Conservation (phyloP, 1,139 yeast genomes). For the Debaryomyces psychrophilus region DNA sequence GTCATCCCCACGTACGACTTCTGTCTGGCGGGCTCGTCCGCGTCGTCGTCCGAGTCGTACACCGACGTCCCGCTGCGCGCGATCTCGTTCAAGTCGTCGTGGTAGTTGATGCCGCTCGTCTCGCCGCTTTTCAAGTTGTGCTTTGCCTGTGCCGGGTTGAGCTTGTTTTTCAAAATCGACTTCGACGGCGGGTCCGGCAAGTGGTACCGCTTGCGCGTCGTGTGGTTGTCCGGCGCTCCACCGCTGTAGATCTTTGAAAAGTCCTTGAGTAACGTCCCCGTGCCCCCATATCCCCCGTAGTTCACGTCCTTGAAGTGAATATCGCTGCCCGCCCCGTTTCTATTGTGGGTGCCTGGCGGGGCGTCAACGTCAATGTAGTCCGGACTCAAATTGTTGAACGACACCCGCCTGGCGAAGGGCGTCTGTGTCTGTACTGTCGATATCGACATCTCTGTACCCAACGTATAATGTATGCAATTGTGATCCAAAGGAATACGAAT, state of each 20-base stretch:
- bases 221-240: slow-evolving; percentile 4
- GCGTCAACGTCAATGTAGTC: slow-evolving; percentile 22
- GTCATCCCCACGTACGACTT: slow-evolving; percentile 67
- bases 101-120: slow-evolving; percentile 24
- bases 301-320: slow-evolving; percentile 13
- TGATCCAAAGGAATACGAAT: background rate
- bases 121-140: slow-evolving; percentile 28
- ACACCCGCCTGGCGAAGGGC: slow-evolving; percentile 39
- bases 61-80: slow-evolving; percentile 9
- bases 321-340: background rate
- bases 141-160: slow-evolving; percentile 34
- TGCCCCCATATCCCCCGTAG: slow-evolving; percentile 21
- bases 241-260: slow-evolving; percentile 13
- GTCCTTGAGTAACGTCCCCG: slow-evolving; percentile 15
- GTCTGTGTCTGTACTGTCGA: slow-evolving; percentile 2
- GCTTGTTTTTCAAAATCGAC: slow-evolving; percentile 45
- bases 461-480: background rate
- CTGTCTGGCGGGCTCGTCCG: slow-evolving; percentile 31
- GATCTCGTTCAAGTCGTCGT: slow-evolving; percentile 13
- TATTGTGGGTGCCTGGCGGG: background rate
- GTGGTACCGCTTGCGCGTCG: slow-evolving; percentile 18
- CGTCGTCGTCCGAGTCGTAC: slow-evolving; percentile 13
- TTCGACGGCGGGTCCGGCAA: slow-evolving; percentile 38
- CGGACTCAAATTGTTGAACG: slow-evolving; percentile 47
- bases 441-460: slow-evolving; percentile 2